A percentile compares a stretch with the other conserved stretches of the same genome.
phyloP scores from a whole-genome alignment of 2,329 filamentous ascomycete genomes.

The Helotiales sp. region DNA sequence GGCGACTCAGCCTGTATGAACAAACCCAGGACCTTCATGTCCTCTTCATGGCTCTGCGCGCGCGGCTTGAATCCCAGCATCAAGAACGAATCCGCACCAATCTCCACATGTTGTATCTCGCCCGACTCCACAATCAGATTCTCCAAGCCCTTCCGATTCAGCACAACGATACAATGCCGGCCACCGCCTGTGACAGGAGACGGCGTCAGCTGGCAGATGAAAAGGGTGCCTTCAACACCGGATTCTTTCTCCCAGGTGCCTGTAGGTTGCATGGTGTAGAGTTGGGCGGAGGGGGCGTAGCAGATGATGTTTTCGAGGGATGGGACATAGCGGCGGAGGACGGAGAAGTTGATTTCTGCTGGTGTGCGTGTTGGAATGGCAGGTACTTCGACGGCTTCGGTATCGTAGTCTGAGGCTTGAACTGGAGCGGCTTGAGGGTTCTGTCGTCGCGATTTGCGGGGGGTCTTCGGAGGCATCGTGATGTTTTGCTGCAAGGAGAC shows the following conservation, averaged over 20 bases:
- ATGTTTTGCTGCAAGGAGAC: neutral
- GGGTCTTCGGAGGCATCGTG: conserved; percentile 19
- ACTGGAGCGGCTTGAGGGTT: conserved; percentile 41
- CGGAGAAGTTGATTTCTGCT: conserved; percentile 84
- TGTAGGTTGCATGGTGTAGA: conserved; percentile 78
- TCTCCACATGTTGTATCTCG: conserved; percentile 66
- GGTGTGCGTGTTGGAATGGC: conserved; percentile 64
- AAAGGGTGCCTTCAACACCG: conserved; percentile 85
- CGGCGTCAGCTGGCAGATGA: conserved; percentile 71
- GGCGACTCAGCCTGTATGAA: conserved; percentile 60
- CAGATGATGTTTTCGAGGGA: conserved; percentile 74
- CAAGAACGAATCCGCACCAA: conserved; percentile 54
- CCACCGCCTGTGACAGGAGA: conserved; percentile 46
- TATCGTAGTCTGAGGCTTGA: conserved; percentile 60
- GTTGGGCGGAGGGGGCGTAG: conserved; percentile 82
- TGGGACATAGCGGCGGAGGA: conserved; percentile 81
- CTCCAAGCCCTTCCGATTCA: conserved; percentile 73
- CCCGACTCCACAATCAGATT: conserved; percentile 73
- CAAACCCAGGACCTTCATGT: conserved; percentile 54
- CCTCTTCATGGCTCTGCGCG: conserved; percentile 5
- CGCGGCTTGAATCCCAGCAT: conserved; percentile 22
- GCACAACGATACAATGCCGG: conserved; percentile 66
- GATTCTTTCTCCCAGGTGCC: conserved; percentile 78
- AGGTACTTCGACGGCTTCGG: conserved; percentile 48
- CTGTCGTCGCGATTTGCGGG: conserved; percentile 43